These are phyloP conservation scores for Hirschioporus abietinus DNA, from an alignment of 768 basidiomycete species.

Conservation along the genomic window DNA sequence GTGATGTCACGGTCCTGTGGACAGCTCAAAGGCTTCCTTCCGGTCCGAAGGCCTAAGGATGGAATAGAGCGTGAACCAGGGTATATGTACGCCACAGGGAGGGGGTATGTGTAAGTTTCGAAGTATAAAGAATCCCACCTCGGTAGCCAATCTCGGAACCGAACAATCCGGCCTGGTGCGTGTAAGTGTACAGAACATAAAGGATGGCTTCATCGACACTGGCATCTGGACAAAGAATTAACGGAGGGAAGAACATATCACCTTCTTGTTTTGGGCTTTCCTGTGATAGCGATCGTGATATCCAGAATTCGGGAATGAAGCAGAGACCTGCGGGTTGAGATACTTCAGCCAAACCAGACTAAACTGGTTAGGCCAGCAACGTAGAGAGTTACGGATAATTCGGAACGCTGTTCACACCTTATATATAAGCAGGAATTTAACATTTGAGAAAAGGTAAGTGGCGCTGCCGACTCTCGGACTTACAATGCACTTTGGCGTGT, in stretches of 20 bases:
- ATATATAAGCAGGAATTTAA: neutral
- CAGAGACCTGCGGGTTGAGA: neutral
- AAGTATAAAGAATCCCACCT: neutral
- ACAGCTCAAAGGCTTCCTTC: neutral
- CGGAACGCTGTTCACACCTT: neutral
- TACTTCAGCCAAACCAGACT: neutral
- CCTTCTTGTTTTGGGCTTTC: neutral
- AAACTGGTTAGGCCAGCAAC: neutral
- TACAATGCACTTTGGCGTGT: too few relatives aligned
- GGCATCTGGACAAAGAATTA: too few relatives aligned
- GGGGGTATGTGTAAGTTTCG: too few relatives aligned
- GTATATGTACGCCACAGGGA: neutral
- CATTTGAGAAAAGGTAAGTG: neutral
- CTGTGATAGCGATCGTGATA: neutral
- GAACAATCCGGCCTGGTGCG: neutral
- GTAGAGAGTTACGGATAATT: neutral
- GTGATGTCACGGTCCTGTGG: neutral
- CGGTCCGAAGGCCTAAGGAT: neutral
- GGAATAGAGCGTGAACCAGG: neutral
- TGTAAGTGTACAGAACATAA: too few relatives aligned
- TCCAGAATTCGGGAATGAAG: neutral
- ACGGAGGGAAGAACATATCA: neutral
- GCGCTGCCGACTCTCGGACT: too few relatives aligned
- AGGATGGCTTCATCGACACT: too few relatives aligned
- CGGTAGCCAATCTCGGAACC: neutral